Evolutionary conservation across 306 rosid species (phyloP), one percentile per base, ranked within the genome.

Genomic region (Gastrolobium villosum): DNA sequence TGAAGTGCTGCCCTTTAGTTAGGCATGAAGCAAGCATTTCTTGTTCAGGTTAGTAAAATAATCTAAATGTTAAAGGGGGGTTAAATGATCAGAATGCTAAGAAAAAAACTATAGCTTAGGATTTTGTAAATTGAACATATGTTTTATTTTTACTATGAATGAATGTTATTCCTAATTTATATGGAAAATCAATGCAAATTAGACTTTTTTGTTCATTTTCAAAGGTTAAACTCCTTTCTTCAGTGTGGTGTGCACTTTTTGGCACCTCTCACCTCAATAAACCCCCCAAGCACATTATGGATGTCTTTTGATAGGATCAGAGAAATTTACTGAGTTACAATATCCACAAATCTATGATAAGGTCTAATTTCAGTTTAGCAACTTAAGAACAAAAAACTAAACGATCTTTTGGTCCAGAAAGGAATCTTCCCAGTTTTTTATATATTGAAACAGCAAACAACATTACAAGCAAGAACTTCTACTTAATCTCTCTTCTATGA

Each of bases 1-100:
- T 61, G 67, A 61, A 36, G 45, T 46, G 3, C 48, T 39, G 69
- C 69, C 69, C 69, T 63, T 61, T 40, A 40, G 5, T 15, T 14
- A 64, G 14, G 13, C 35, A 71, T 71, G 43, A 56, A 11, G 35
- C 5, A 0, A 43, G 45, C 26, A 44, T 59, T 10, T 57, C 57
- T 13, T 34, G 13, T 7, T 73, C 14, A 13, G 53, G 26, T 41
- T 54, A 20, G 40, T 39, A 53, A 70, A 54, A 54, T 71, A 39
- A 3, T 15, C 36, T 4, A 31, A 36, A 46, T 14, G 57, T 11
- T 32, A 20, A 15, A 10, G 2, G 46, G 46, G 46, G 35, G 11
- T 36, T 37, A 71, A 53, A 37, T 53, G 15, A 45, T 53, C 64
- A 15, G 10, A 31, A 63, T 43, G 1, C 6, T 10, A 61, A 5